Percentiles rank a stretch among this genome's conserved stretches.
These are phyloP conservation scores for Talaromyces wortmannii DNA, from an alignment of 495 filamentous ascomycete genomes.

Conservation along the genomic window DNA sequence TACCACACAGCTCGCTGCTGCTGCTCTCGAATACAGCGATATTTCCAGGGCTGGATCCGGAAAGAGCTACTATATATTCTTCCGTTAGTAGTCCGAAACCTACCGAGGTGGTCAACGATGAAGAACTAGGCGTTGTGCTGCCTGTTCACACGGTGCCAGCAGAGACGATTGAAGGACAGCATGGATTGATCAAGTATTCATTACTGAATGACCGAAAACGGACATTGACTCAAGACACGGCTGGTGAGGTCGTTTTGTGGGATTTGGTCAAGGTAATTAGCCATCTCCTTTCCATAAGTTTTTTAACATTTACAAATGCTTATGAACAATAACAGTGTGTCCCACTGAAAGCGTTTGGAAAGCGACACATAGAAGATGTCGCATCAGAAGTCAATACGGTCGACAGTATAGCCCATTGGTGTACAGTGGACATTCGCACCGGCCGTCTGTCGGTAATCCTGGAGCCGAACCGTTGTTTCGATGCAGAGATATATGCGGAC, in stretches of 20 bases:
- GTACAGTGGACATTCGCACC: slow-evolving; percentile 86
- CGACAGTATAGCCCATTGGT: slow-evolving; percentile 92
- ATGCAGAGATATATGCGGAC: slow-evolving; percentile 95
- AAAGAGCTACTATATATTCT: slow-evolving; percentile 40
- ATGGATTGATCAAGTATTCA: slow-evolving; percentile 88
- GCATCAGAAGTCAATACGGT: slow-evolving; percentile 78
- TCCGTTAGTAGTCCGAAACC: slow-evolving; percentile 46
- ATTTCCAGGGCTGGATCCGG: slow-evolving; percentile 53
- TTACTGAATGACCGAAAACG: slow-evolving; percentile 86
- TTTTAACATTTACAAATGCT: slow-evolving; percentile 4
- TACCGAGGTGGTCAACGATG: slow-evolving; percentile 55
- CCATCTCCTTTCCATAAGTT: background rate
- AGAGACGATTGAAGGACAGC: slow-evolving; percentile 89
- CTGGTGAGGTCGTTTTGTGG: slow-evolving; percentile 95
- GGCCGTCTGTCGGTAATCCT: slow-evolving; percentile 84
- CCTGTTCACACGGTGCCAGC: slow-evolving; percentile 71
- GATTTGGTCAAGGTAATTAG: slow-evolving; percentile 70
- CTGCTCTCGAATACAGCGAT: slow-evolving; percentile 77
- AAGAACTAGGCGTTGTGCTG: slow-evolving; percentile 46
- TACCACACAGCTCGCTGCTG: slow-evolving; percentile 68
- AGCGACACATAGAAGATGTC: slow-evolving; percentile 88
- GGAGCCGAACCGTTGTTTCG: slow-evolving; percentile 94
- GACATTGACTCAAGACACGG: slow-evolving; percentile 87
- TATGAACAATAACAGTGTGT: slow-evolving; percentile 51
- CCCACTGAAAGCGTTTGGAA: slow-evolving; percentile 81